Evolutionary conservation across 1,139 yeast genomes (phyloP), one percentile per base, ranked within the genome.

Genomic region (Keqinozyma sinolaborantium): DNA sequence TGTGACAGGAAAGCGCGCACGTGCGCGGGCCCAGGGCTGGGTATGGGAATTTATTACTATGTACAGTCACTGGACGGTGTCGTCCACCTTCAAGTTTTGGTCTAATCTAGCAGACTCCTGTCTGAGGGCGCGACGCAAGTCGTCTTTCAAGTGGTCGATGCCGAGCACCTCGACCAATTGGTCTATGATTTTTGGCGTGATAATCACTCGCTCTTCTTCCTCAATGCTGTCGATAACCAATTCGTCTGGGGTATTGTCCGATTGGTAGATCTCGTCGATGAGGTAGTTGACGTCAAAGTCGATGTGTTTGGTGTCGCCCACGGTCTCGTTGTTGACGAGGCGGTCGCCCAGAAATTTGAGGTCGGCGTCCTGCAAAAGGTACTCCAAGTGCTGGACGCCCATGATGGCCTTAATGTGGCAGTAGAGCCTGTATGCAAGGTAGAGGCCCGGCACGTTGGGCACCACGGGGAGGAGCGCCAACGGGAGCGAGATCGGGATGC

Each of bases 361-460:
- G 16, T 34, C 30, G 24, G 45, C 29, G 27, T 45, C 42, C 33
- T 56, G 61, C 25, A 77, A 55, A 39, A 83, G 58, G 44, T 73
- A 74, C 26, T 65, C 58, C 43, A 87, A 58, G 49, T 86, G 95
- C 42, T 70, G 65, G 6, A 87, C 85, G 0, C 97, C 97, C 33
- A 75, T 56, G 37, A 75, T 65, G 1, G 96, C 96, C 50, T 83
- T 85, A 50, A 79, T 68, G 53, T 90, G 86, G 50, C 96, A 86
- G 60, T 87, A 92, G 13, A 84, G 70, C 42, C 98, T 70, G 56
- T 83, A 92, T 4, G 84, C 68, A 28, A 90, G 58, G 51, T 88
- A 92, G 47, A 92, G 83, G 0, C 97, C 97, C 0, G 98, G 98
- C n/a, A 92, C 75, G 46, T 92, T 92, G 13, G 98, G 98, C 2